Evolutionary conservation across 805 yeast genomes (phyloP).

Genomic region (Schwanniomyces occidentalis): DNA sequence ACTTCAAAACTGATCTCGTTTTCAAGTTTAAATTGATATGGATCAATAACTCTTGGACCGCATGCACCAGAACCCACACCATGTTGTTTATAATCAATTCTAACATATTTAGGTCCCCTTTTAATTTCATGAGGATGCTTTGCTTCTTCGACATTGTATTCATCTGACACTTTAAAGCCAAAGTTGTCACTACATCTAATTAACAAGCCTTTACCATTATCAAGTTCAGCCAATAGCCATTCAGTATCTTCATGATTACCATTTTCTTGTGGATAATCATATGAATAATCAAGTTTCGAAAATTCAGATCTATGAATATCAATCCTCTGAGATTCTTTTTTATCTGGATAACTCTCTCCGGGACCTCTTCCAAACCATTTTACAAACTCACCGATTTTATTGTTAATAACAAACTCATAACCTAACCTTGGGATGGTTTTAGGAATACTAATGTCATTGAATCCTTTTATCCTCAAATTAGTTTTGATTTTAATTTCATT

Average conservation of each 20-base stretch:
- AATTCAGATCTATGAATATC: slow-evolving; percentile 19
- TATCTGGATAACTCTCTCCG: slow-evolving; percentile 34
- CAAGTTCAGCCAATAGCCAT: slow-evolving; percentile 20
- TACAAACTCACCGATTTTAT: slow-evolving; percentile 16
- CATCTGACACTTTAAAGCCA: slow-evolving; percentile 16
- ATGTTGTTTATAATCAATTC: slow-evolving; percentile 18
- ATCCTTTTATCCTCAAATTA: slow-evolving; percentile 6
- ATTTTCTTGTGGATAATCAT: slow-evolving; percentile 37
- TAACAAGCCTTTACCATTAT: slow-evolving; percentile 6
- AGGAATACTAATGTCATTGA: slow-evolving; percentile 13
- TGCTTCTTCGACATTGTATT: slow-evolving; percentile 15
- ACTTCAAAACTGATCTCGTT: slow-evolving; percentile 1
- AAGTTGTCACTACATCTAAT: slow-evolving; percentile 7
- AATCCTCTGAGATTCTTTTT: slow-evolving; percentile 22
- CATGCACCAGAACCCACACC: slow-evolving; percentile 20
- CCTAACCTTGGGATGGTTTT: slow-evolving; percentile 33
- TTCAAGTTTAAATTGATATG: slow-evolving; percentile 10
- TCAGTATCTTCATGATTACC: slow-evolving; percentile 33
- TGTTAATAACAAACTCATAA: slow-evolving; percentile 21
- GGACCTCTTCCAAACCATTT: slow-evolving; percentile 37
- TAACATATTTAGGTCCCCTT: slow-evolving; percentile 11
- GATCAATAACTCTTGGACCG: slow-evolving; percentile 15
- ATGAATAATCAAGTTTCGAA: slow-evolving; percentile 18
- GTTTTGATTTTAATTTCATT: slow-evolving; percentile 8
- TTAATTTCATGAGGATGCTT: slow-evolving; percentile 16